phyloP scores from a whole-genome alignment of 768 basidiomycete genomes.

The Tremella mesenterica region DNA sequence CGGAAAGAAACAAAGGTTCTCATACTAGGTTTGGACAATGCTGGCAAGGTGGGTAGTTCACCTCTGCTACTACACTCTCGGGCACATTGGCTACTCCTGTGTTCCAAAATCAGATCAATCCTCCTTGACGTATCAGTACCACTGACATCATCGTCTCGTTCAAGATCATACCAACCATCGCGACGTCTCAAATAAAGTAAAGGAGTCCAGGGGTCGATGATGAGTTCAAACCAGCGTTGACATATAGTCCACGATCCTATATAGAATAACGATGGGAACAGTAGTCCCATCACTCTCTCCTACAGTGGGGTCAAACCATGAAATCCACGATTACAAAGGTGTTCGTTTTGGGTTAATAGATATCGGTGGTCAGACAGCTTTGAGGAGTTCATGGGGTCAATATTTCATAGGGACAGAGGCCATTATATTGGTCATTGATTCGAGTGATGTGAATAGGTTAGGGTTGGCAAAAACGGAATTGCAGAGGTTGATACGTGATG shows the following conservation, averaged over 20 bases:
- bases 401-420: slow-evolving; percentile 42
- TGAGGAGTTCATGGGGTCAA: slow-evolving; percentile 40
- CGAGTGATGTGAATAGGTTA: slow-evolving; percentile 37
- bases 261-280: slow-evolving; percentile 43
- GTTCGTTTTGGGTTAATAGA: slow-evolving; percentile 44
- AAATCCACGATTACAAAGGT: slow-evolving; percentile 45
- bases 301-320: slow-evolving; percentile 44
- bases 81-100: no score
- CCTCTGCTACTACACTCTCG: no score
- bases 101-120: no score
- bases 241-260: slow-evolving; percentile 38
- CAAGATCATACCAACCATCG: no score
- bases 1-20: slow-evolving; percentile 43
- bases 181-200: no score
- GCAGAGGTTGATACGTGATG: slow-evolving; percentile 38
- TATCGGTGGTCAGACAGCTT: slow-evolving; percentile 43
- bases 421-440: slow-evolving; percentile 44
- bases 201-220: no score
- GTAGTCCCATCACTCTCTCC: slow-evolving; percentile 44
- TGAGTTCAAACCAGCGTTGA: no score
- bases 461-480: slow-evolving; percentile 39
- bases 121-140: no score
- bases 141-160: no score
- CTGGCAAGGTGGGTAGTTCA: slow-evolving; percentile 36
- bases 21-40: slow-evolving; percentile 45